Percentiles rank a stretch among this genome's conserved stretches.
Conservation (phyloP, 352 stramenopile genomes). For the Phytopythium montanum region DNA sequence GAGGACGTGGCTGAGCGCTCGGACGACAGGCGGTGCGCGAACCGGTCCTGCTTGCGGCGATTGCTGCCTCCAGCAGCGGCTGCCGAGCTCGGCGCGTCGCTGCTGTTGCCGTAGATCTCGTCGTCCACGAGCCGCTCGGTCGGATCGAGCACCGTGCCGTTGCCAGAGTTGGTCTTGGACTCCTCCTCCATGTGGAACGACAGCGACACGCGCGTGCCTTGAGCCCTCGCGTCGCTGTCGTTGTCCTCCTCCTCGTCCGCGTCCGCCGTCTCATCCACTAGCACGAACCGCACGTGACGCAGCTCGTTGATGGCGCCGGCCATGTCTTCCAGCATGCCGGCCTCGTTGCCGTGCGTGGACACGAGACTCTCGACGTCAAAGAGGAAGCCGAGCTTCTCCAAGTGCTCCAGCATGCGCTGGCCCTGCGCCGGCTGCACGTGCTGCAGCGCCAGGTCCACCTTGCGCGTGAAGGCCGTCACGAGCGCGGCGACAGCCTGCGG, state of each 20-base stretch:
- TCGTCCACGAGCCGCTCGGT: constrained; percentile 12
- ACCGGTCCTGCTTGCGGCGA: neutral
- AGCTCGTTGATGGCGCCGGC: constrained; percentile 80
- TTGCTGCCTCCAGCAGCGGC: neutral
- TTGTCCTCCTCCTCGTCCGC: constrained; percentile 38
- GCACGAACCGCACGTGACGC: constrained; percentile 68
- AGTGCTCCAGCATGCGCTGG: constrained; percentile 61
- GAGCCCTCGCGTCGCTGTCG: constrained; percentile 23
- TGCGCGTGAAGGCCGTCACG: constrained; percentile 79
- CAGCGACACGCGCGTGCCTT: constrained; percentile 38
- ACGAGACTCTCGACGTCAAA: constrained; percentile 85
- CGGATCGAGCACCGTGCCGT: neutral
- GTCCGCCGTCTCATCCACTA: constrained; percentile 59
- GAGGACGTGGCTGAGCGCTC: constrained; percentile 23
- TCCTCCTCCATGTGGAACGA: constrained; percentile 75
- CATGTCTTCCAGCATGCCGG: constrained; percentile 88
- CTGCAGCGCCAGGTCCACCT: constrained; percentile 75
- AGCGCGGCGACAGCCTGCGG: constrained; percentile 71
- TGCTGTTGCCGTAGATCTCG: constrained; percentile 11
- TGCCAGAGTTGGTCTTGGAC: constrained; percentile 35
- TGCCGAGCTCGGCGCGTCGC: constrained; percentile 14
- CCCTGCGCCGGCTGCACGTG: constrained; percentile 39
- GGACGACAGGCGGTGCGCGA: constrained; percentile 11
- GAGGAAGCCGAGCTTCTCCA: constrained; percentile 78
- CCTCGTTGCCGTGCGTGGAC: constrained; percentile 85